Evolutionary conservation across 495 filamentous ascomycete genomes (phyloP).

Genomic region (Platismatia glauca): DNA sequence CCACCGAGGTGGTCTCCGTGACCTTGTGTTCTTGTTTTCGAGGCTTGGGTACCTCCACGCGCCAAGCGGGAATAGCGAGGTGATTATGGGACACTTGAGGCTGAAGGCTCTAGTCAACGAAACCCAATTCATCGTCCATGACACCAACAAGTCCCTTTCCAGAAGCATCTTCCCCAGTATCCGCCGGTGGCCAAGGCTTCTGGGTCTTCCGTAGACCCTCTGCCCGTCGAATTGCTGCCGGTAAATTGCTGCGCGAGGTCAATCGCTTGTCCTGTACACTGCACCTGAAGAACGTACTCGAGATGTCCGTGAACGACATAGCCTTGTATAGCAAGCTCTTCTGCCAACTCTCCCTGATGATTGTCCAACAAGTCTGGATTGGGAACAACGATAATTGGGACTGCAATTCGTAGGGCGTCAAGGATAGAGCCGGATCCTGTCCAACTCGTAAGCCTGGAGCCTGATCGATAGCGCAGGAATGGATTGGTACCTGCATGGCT

Average conservation of each 20-base stretch:
- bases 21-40: background rate
- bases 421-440: slow-evolving; percentile 84
- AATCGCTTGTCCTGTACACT: background rate
- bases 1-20: background rate
- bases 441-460: background rate
- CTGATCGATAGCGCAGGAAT: background rate
- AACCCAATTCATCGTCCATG: slow-evolving; percentile 51
- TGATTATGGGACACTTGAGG: background rate
- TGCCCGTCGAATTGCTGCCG: slow-evolving; percentile 34
- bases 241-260: slow-evolving; percentile 34
- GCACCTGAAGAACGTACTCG: slow-evolving; percentile 39
- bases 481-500: slow-evolving; percentile 67
- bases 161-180: slow-evolving; percentile 32
- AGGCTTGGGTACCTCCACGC: background rate
- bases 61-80: background rate
- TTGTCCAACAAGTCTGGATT: slow-evolving; percentile 79
- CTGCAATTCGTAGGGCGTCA: slow-evolving; percentile 58
- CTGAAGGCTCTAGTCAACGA: slow-evolving; percentile 36
- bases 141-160: slow-evolving; percentile 38
- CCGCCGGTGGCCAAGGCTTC: slow-evolving; percentile 42
- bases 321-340: slow-evolving; percentile 56
- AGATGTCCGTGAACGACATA: slow-evolving; percentile 60
- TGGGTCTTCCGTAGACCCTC: slow-evolving; percentile 35
- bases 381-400: slow-evolving; percentile 75
- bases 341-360: slow-evolving; percentile 81